Evolutionary conservation across 495 filamentous ascomycete species (phyloP).

Genomic region (Aspergillus avenaceus): DNA sequence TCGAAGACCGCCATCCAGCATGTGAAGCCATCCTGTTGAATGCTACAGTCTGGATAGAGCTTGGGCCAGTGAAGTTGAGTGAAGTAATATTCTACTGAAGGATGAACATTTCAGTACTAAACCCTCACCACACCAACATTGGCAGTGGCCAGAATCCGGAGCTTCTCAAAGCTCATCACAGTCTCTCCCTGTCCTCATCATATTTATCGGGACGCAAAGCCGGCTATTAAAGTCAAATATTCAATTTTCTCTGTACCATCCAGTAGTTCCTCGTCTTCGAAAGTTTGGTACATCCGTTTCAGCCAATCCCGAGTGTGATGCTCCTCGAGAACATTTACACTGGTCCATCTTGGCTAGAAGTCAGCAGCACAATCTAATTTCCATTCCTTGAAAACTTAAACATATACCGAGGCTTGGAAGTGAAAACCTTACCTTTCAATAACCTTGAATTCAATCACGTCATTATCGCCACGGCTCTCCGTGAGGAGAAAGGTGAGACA

Average conservation of each 20-base stretch:
- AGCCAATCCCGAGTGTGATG: conserved; percentile 8
- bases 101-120: too few species aligned
- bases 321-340: not conserved
- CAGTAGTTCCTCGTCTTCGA: conserved; percentile 6
- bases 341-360: not conserved
- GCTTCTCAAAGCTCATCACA: not conserved
- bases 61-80: not conserved
- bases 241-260: conserved; percentile 1
- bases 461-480: not conserved
- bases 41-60: not conserved
- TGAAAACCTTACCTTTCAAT: conserved; percentile 3
- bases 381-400: not conserved
- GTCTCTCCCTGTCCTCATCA: not conserved
- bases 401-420: not conserved
- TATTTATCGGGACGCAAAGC: conserved; percentile 1
- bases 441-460: conserved; percentile 2
- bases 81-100: not conserved
- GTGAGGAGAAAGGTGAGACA: conserved; percentile 6
- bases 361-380: not conserved
- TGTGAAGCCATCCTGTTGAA: not conserved
- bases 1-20: conserved; percentile 5
- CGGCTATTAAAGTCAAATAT: not conserved
- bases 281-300: conserved; percentile 6
- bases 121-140: too few species aligned
- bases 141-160: too few species aligned